Evolutionary conservation across 2,329 filamentous ascomycete genomes (phyloP), one percentile per base, ranked within the genome.

Genomic region (Alternaria viburni): DNA sequence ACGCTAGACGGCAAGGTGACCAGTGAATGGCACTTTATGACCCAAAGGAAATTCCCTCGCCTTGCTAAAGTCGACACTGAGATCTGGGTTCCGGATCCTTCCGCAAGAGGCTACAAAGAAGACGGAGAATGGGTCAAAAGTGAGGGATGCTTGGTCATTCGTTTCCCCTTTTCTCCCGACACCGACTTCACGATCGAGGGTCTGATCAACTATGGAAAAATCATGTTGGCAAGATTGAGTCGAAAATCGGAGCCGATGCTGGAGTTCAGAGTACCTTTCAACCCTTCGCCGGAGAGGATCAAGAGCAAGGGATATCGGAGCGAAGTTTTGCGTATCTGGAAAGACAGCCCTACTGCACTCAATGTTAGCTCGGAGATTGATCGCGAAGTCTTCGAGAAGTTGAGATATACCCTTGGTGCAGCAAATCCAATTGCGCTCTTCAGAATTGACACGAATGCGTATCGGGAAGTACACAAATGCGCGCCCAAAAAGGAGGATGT

Each of bases 41-140:
- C 91, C 0, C 87, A 89, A 75, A 83, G 91, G 59, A 86, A 91
- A 68, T 89, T 89, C 68, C 89, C 93, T 1, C 86, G 85, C 45
- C 84, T 98, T 55, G 90, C 92, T 8, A 89, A 89, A 50, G 85
- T 97, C 54, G 85, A 83, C 61, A 85, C 86, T 0, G 84, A 89
- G 69, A 80, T 90, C n/a, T 94, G 90, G 90, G 79, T 90, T 25
- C 91, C 91, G 0, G 90, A 93, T 78, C 81, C 85, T 51, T 82
- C 84, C 66, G 84, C 86, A 32, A 82, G 83, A 61, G 82, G 84
- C 2, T 86, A 88, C 65, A 81, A 80, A 15, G 72, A 80, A 51
- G 81, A 85, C 32, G 77, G 78, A 11, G 85, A 86, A 57, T 84
- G 83, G 76, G 81, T 84, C 10, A 81, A 82, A 62, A 84, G 83